Evolutionary conservation across 1,139 yeast genomes (phyloP).

Genomic region (Geotrichum bryndzae): DNA sequence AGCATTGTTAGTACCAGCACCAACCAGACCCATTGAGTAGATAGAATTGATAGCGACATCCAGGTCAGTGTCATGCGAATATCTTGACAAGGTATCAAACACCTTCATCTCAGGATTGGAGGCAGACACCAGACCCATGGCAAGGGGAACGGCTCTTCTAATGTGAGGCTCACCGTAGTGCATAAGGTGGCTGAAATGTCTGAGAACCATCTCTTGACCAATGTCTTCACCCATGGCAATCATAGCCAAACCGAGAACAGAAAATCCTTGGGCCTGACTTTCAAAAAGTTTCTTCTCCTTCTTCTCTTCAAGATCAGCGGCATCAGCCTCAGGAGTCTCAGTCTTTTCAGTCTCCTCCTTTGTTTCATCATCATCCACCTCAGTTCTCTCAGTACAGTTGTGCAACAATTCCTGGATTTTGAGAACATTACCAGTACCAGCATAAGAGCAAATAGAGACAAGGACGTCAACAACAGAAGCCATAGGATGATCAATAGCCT

Average conservation of each 20-base stretch:
- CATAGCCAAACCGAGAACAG: constrained; percentile 89
- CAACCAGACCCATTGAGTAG: constrained; percentile 95
- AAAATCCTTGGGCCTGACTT: constrained; percentile 74
- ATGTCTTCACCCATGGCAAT: constrained; percentile 98
- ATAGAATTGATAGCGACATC: constrained; percentile 95
- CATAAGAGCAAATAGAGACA: constrained; percentile 89
- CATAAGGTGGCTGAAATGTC: constrained; percentile 96
- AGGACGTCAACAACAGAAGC: constrained; percentile 83
- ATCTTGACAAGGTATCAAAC: constrained; percentile 90
- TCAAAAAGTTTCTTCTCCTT: constrained; percentile 38
- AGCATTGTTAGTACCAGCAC: constrained; percentile 98
- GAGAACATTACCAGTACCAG: constrained; percentile 96
- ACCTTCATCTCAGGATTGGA: constrained; percentile 97
- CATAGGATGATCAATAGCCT: constrained; percentile 93
- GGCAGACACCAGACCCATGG: constrained; percentile 91
- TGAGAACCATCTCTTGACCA: constrained; percentile 94
- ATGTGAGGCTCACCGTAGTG: constrained; percentile 93
- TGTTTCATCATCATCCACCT: constrained; percentile 44
- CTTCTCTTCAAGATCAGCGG: constrained; percentile 33
- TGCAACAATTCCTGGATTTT: constrained; percentile 88
- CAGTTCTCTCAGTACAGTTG: constrained; percentile 61
- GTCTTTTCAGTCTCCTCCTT: constrained; percentile 37
- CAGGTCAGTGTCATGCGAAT: constrained; percentile 90
- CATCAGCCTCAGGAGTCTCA: constrained; percentile 18
- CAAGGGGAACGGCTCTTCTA: constrained; percentile 92